Base-by-base conservation (phyloP, 129 eudicot genomes). In the Logfia minima region DNA sequence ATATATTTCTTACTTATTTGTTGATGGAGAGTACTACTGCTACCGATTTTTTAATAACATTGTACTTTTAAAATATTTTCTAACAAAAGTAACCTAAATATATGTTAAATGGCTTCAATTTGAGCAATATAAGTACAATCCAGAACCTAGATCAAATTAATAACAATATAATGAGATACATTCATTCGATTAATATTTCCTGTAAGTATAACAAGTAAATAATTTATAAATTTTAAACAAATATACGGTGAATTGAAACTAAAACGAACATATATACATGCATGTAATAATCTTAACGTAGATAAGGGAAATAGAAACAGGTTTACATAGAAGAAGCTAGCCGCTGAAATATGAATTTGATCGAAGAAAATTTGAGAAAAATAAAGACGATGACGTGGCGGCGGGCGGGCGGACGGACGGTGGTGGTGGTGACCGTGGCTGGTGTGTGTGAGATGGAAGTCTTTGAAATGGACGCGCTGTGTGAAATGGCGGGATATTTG, bases 401-500 rank as follows among this genome's bases (percentile, higher is more conserved):
- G 39, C 18, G 60, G 70, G 48, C 18, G 63, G 45, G 45, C 11
- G 79, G 28, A 23, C 68, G 68, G 75, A 14, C n/a, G 69, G 28
- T 6, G 78, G 23, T 32, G 74, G 66, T 0, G 75, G 22, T 26
- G 75, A 41, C 23, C 55, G 34, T 45, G 28, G 64, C 71, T 31
- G 72, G 48, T 24, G 39, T 52, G 39, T 21, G 56, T 13, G 21
- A 21, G 75, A 14, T 9, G 35, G 28, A 34, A 13, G 21, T 52
- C 65, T 77, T 77, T 77, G 61, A 58, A 61, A 78, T 59, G 53
- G 53, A 43, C 39, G 52, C 3, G 70, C 51, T 18, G 17, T 29
- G 45, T 3, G 22, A 28, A 78, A 32, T 70, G 77, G 71, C 71
- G 71, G 75, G 77, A 71, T 70, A 22, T 78, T 43, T 29, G 71